Evolutionary conservation across 352 stramenopile genomes (phyloP).

Genomic region (Globisporangium nunn): DNA sequence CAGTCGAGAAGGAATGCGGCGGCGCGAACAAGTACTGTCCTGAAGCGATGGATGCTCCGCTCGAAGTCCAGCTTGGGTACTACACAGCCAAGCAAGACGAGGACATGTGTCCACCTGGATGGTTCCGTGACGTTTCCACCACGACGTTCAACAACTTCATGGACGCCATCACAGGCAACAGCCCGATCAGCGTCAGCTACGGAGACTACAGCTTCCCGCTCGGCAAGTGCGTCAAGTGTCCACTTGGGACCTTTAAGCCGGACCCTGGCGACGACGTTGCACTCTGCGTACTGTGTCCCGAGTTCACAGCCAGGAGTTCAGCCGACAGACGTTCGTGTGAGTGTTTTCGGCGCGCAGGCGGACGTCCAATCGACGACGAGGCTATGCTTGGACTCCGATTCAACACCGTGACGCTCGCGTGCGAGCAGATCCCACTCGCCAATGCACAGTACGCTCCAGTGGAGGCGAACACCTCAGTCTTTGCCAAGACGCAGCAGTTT

Average conservation of each 20-base stretch:
- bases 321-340: constrained; percentile 45
- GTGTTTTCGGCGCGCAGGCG: constrained; percentile 55
- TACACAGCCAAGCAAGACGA: constrained; percentile 37
- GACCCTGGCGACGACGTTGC: constrained; percentile 27
- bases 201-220: constrained; percentile 48
- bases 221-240: constrained; percentile 50
- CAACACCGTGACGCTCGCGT: constrained; percentile 14
- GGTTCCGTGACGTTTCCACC: constrained; percentile 21
- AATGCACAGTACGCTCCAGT: constrained; percentile 2
- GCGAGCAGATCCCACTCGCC: constrained; percentile 18
- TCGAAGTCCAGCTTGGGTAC: constrained; percentile 24
- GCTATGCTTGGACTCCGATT: constrained; percentile 31
- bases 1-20: constrained; percentile 42
- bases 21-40: constrained; percentile 43
- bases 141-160: constrained; percentile 26
- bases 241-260: constrained; percentile 65
- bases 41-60: constrained; percentile 15
- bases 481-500: constrained; percentile 35
- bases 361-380: constrained; percentile 22
- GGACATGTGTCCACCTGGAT: constrained; percentile 30
- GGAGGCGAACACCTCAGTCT: constrained; percentile 23
- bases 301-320: constrained; percentile 31
- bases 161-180: constrained; percentile 33
- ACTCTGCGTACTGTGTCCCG: constrained; percentile 47
- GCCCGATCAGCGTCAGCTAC: constrained; percentile 48